A percentile compares a stretch with the other conserved stretches of the same genome.
These are phyloP conservation scores for Cinnamomum chago DNA, from an alignment of 164 flowering plant species.

Conservation along the genomic window DNA sequence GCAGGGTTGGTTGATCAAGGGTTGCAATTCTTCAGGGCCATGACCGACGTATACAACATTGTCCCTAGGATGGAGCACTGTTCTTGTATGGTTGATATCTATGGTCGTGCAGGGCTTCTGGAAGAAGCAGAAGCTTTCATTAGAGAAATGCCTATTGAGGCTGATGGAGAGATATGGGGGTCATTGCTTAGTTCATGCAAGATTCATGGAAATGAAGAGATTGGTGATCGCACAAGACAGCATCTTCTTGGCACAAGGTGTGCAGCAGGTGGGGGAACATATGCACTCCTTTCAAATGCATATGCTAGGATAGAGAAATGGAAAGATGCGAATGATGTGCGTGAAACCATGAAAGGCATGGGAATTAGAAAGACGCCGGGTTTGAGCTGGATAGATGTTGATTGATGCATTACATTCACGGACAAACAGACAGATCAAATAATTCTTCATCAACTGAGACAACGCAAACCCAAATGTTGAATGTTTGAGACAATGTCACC, in stretches of 20 bases:
- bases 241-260: conserved; percentile 17
- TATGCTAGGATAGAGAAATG: conserved; percentile 17
- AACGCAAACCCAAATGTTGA: no score
- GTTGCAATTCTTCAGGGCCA: conserved; percentile 11
- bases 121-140: conserved; percentile 16
- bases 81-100: conserved; percentile 20
- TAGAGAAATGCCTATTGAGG: conserved; percentile 20
- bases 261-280: conserved; percentile 15
- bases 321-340: conserved; percentile 17
- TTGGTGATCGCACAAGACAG: conserved; percentile 18
- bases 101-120: conserved; percentile 23
- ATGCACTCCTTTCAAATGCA: conserved; percentile 20
- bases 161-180: conserved; percentile 19
- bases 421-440: no score
- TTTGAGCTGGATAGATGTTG: conserved; percentile 22
- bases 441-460: no score
- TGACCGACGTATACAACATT: conserved; percentile 12
- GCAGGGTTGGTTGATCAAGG: conserved; percentile 22
- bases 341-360: conserved; percentile 16
- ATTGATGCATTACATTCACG: not conserved
- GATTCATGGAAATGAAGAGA: conserved; percentile 16
- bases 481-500: no score
- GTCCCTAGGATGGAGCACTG: conserved; percentile 19
- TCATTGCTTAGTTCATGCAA: conserved; percentile 21
- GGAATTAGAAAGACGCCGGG: conserved; percentile 21